phyloP scores from a whole-genome alignment of 257 asterid species.

The Solanum verrucosum region DNA sequence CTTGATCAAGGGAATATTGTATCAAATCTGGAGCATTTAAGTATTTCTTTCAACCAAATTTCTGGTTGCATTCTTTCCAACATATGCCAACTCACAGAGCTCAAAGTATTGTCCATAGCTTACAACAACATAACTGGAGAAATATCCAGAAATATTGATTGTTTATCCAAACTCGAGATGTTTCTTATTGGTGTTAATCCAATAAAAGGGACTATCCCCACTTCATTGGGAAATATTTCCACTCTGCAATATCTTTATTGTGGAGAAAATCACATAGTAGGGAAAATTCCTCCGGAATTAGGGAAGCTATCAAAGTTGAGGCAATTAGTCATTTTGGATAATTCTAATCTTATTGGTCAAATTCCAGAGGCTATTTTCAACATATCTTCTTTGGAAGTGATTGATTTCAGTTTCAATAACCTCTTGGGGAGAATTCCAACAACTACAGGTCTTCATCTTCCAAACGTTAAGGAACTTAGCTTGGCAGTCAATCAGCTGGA shows the following conservation, averaged over 20 bases:
- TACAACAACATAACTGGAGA: neutral
- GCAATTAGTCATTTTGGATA: too few relatives aligned
- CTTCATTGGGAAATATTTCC: too few relatives aligned
- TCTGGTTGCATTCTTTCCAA: neutral
- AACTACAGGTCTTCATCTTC: neutral
- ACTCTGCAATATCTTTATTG: too few relatives aligned
- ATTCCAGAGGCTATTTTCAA: too few relatives aligned
- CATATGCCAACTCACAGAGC: neutral
- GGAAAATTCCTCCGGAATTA: neutral
- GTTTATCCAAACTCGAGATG: too few relatives aligned
- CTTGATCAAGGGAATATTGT: neutral
- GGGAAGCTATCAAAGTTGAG: neutral
- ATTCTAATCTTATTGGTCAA: too few relatives aligned
- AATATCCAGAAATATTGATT: neutral
- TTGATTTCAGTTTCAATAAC: neutral
- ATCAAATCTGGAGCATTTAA: neutral
- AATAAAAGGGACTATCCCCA: too few relatives aligned
- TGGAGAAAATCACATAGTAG: too few relatives aligned
- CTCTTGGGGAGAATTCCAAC: neutral
- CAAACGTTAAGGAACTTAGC: neutral
- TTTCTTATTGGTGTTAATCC: too few relatives aligned
- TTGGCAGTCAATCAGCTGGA: neutral
- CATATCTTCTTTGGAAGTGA: neutral
- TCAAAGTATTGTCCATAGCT: neutral
- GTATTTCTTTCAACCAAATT: neutral